Percentiles rank a stretch among this genome's conserved stretches.
phyloP scores from a whole-genome alignment of 2,329 filamentous ascomycete species.

The Colletotrichum godetiae region DNA sequence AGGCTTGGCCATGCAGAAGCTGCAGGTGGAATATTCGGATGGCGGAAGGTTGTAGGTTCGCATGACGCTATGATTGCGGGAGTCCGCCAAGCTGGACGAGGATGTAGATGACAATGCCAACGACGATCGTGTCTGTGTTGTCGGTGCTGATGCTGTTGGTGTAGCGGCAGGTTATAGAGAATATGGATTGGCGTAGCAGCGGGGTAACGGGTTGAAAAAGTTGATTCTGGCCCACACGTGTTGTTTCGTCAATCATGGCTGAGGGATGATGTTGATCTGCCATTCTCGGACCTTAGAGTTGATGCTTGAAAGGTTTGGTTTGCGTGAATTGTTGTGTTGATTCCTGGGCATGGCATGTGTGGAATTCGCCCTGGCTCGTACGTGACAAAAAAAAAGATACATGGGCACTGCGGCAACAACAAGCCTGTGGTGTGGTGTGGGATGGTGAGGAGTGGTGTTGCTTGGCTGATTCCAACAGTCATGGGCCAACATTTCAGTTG shows the following conservation, averaged over 20 bases:
- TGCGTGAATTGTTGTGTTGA: background rate
- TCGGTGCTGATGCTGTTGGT: conserved; percentile 6
- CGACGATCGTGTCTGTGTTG: conserved; percentile 27
- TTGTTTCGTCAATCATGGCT: background rate
- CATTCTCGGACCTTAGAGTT: background rate
- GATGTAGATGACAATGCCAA: background rate
- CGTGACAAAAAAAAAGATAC: background rate
- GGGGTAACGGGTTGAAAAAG: background rate
- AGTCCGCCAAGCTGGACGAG: conserved; percentile 8
- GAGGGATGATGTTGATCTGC: background rate
- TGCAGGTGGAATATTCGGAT: conserved; percentile 19
- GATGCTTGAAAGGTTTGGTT: background rate
- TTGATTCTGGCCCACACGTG: conserved; percentile 13
- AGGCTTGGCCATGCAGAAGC: background rate
- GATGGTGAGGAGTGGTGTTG: background rate
- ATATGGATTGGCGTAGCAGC: background rate
- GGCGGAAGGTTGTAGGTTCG: conserved; percentile 5
- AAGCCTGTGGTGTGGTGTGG: background rate
- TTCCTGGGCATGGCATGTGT: background rate
- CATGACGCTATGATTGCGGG: conserved; percentile 31
- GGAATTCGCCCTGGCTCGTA: background rate
- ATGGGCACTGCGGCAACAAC: background rate
- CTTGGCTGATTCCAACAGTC: conserved; percentile 15
- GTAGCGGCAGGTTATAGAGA: conserved; percentile 2
- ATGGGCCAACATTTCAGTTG: conserved; percentile 6